phyloP scores from a whole-genome alignment of 495 filamentous ascomycete genomes.

The Barbatosphaeria neglecta region DNA sequence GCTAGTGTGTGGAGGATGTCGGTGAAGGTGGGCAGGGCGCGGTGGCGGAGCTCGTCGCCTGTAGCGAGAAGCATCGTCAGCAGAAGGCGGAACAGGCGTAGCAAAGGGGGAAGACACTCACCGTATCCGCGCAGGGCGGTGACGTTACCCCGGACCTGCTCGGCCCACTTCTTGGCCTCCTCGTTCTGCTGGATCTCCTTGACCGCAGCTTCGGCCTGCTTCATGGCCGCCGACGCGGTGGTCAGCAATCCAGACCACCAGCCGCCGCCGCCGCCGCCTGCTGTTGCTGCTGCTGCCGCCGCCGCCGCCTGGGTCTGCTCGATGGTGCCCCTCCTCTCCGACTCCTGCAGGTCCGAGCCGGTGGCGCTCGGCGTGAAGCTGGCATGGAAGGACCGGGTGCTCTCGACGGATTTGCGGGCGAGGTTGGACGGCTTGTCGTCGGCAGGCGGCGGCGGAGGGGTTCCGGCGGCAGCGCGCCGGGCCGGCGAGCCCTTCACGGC shows the following conservation, averaged over 20 bases:
- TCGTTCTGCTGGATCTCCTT: slow-evolving; percentile 95
- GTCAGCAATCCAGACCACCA: slow-evolving; percentile 88
- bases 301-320: slow-evolving; percentile 20
- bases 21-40: slow-evolving; percentile 89
- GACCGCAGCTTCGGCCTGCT: slow-evolving; percentile 84
- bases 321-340: slow-evolving; percentile 34
- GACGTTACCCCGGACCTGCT: slow-evolving; percentile 87
- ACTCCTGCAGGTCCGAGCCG: slow-evolving; percentile 38
- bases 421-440: slow-evolving; percentile 22
- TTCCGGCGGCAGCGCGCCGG: slow-evolving; percentile 46
- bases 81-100: not conserved
- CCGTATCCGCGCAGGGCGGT: slow-evolving; percentile 69
- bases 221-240: slow-evolving; percentile 70
- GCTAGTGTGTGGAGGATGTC: slow-evolving; percentile 89
- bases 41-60: slow-evolving; percentile 84
- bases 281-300: no score
- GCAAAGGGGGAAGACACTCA: slow-evolving; percentile 28
- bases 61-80: slow-evolving; percentile 5
- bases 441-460: slow-evolving; percentile 46
- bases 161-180: slow-evolving; percentile 91
- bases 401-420: slow-evolving; percentile 64
- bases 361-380: slow-evolving; percentile 42
- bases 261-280: slow-evolving; percentile 52
- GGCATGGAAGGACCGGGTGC: slow-evolving; percentile 52
- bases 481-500: slow-evolving; percentile 40